Evolutionary conservation across 257 asterid species (phyloP).

Genomic region (Primulina tabacum): DNA sequence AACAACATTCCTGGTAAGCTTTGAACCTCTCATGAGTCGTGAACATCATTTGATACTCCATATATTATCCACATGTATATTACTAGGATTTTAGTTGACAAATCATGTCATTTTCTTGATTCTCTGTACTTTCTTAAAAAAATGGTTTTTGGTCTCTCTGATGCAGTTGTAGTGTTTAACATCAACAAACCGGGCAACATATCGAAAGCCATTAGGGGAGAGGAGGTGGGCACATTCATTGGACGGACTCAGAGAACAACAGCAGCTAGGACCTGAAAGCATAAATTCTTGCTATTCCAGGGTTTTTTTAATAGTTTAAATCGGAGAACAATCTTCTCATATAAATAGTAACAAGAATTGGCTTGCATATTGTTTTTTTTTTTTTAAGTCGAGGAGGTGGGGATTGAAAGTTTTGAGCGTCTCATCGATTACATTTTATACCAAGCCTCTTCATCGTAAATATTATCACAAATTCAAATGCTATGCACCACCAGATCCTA

Average conservation of each 20-base stretch:
- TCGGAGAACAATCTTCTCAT: neutral
- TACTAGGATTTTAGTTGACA: neutral
- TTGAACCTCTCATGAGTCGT: neutral
- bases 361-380: neutral
- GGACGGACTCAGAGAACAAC: constrained; percentile 48
- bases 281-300: constrained; percentile 1
- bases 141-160: neutral
- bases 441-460: neutral
- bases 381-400: neutral
- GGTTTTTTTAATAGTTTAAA: neutral
- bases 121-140: neutral
- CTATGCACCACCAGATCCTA: neutral
- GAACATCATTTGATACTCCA: neutral
- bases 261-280: constrained; percentile 37
- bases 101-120: neutral
- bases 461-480: neutral
- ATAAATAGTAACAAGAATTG: neutral
- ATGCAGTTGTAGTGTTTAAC: constrained; percentile 87
- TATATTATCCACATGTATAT: too few relatives aligned
- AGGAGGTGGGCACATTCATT: constrained; percentile 70
- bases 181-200: constrained; percentile 79
- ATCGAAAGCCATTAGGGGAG: constrained; percentile 79
- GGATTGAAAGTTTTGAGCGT: neutral
- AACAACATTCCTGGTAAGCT: constrained; percentile 83
- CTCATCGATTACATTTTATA: neutral